Evolutionary conservation across 1,284 basidiomycete species (phyloP).

Genomic region (Phenoliferia sp.): DNA sequence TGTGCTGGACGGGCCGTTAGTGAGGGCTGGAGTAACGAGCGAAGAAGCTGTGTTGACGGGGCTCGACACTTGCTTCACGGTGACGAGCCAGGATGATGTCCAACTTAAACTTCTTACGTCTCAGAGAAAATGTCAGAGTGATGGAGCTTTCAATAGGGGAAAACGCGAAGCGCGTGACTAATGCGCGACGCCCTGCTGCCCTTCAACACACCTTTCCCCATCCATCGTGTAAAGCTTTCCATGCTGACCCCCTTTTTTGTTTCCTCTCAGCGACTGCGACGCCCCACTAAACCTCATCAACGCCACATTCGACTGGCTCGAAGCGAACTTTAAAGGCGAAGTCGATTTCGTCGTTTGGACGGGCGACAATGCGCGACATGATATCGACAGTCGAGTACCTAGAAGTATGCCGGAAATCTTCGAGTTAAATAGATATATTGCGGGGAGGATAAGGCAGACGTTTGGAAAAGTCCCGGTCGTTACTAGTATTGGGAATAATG

Average conservation of each 20-base stretch:
- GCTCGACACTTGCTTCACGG: too few relatives aligned
- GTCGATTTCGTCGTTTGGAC: slow-evolving; percentile 93
- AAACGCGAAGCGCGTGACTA: too few relatives aligned
- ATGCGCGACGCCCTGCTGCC: background rate
- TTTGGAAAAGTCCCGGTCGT: slow-evolving; percentile 73
- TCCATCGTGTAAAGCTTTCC: background rate
- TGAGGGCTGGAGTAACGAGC: too few relatives aligned
- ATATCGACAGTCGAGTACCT: slow-evolving; percentile 74
- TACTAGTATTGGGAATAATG: slow-evolving; percentile 66
- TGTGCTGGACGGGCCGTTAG: too few relatives aligned
- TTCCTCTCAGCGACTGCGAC: slow-evolving; percentile 76
- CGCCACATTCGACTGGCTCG: slow-evolving; percentile 72
- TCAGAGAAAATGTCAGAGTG: too few relatives aligned
- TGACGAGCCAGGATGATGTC: too few relatives aligned
- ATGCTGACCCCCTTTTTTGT: background rate
- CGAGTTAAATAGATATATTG: slow-evolving; percentile 61
- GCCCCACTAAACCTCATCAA: slow-evolving; percentile 72
- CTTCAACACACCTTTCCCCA: background rate
- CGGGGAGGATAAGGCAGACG: slow-evolving; percentile 62
- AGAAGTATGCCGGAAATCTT: slow-evolving; percentile 76
- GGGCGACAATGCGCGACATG: slow-evolving; percentile 72
- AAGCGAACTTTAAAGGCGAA: slow-evolving; percentile 70
- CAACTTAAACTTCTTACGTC: too few relatives aligned
- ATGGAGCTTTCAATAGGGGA: too few relatives aligned
- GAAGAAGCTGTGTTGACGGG: too few relatives aligned